Evolutionary conservation across 2,329 filamentous ascomycete species (phyloP), one percentile per base, ranked within the genome.

Genomic region (Colletotrichum caudatum): DNA sequence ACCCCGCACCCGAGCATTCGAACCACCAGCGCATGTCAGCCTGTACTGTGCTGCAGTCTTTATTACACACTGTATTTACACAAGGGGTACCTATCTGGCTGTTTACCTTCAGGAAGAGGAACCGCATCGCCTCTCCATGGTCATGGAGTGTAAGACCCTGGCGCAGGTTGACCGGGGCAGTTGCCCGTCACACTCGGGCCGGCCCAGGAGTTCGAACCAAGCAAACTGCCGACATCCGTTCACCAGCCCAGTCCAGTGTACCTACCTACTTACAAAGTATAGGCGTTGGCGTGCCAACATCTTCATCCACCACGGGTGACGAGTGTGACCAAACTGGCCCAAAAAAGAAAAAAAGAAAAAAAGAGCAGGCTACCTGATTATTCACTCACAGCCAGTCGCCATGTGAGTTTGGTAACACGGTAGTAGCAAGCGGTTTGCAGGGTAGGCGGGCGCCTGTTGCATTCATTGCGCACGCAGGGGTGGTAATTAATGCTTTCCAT

Each of bases 301-400:
- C 60, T 79, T 78, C 60, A 77, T 78, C 66, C 78, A 80, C 73
- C 78, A 80, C 71, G 66, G 74, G 23, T 6, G 23, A 8, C 14
- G 33, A 51, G n/a, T 26, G 20, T n/a, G 33, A 12, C 20, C 14
- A 39, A 23, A 11, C 20, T 23, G 33, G 37, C 33, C 1, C 6
- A 11, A 11, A 26, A 14, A 33, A 14, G 20, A 16, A 12, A 14
- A 37, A 11, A 7, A 11, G 5, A 37, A 5, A 11, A 11, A 14
- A 39, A 14, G 39, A 41, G 39, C 14, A 3, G 18, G 6, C 16
- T 44, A 20, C 41, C 6, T 7, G 14, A 8, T 7, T 16, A 4
- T 9, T 44, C 41, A 20, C 7, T 44, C 18, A 44, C 5, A 20
- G 18, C 5, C 1, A 20, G 18, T 20, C 16, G 41, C 41, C 41